Base-by-base conservation (phyloP, 2,329 filamentous ascomycete genomes). In the Fusarium sp. region DNA sequence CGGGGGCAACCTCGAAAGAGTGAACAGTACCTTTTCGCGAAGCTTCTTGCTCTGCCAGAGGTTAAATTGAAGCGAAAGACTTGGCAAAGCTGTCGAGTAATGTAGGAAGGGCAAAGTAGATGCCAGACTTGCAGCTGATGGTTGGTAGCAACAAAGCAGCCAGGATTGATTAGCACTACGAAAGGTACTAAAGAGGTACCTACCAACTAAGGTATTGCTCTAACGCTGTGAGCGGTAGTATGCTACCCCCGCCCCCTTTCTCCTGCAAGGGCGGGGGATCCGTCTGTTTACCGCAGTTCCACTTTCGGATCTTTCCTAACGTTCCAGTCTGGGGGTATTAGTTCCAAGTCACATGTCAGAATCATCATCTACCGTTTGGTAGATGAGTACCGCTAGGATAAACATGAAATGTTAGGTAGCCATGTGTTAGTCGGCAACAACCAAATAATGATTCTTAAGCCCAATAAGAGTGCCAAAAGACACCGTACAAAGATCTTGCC, bases 261-360 rank as follows among this genome's bases (percentile, higher is more conserved):
- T 39, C 44, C 50, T 58, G 62, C 35, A 67, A 71, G 62, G 55
- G 60, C 38, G 54, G 69, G 66, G 67, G 55, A 62, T 28, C 26
- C 28, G 26, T 11, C 17, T 32, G 50, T 56, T 68, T 63, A 18
- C 50, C 47, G 44, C 38, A 47, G 45, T 55, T 48, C 57, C 54
- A 56, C 55, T 69, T 55, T 61, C 8, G 55, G 64, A 69, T 36
- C 48, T 58, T 36, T 39, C 32, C 39, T 42, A 15, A 48, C 26
- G 45, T 30, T 48, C 20, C 26, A 72, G 58, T 63, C 71, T 57
- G 61, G 70, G 70, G 72, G 61, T 63, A 68, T 72, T 74, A 72
- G 72, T 69, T 50, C 20, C 42, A 48, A 60, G 50, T 72, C 72
- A 74, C 68, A 74, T 74, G 71, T 54, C 59, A 64, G 30, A 26